Evolutionary conservation across 2,329 filamentous ascomycete genomes (phyloP).

Genomic region (Raffaelea albimanens): DNA sequence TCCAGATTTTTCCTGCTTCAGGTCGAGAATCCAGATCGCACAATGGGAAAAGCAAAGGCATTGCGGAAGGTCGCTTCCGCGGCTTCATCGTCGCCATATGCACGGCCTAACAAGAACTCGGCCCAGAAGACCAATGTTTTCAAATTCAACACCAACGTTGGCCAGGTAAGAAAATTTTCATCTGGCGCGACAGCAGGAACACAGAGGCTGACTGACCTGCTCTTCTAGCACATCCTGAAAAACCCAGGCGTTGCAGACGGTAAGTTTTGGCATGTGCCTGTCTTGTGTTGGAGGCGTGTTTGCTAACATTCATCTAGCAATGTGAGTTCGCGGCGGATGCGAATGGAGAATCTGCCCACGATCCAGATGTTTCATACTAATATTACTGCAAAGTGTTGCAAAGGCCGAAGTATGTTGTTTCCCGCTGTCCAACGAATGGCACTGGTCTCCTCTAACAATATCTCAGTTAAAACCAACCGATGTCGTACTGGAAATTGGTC

Average conservation of each 20-base stretch:
- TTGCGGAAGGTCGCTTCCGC: constrained; percentile 23
- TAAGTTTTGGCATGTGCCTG: neutral
- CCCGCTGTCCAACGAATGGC: neutral
- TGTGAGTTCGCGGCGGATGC: no score
- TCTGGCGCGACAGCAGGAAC: neutral
- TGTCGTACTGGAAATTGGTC: constrained; percentile 84
- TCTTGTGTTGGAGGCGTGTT: no score
- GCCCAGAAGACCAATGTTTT: constrained; percentile 69
- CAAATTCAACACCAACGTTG: constrained; percentile 90
- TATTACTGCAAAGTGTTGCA: no score
- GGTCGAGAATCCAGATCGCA: no score
- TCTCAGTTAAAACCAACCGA: constrained; percentile 78
- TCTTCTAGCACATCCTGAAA: constrained; percentile 66
- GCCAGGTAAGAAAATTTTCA: constrained; percentile 30
- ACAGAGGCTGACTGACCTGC: neutral
- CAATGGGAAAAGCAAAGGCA: constrained; percentile 32
- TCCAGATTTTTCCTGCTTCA: no score
- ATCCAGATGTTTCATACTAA: no score
- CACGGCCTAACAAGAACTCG: constrained; percentile 14
- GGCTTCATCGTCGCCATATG: constrained; percentile 24
- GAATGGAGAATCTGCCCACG: no score
- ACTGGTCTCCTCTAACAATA: constrained; percentile 14
- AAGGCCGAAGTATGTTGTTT: no score
- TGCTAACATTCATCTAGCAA: neutral
- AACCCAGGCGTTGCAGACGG: constrained; percentile 19